These are phyloP conservation scores for Conringia planisiliqua DNA, from an alignment of 345 rosid species.

Conservation along the genomic window DNA sequence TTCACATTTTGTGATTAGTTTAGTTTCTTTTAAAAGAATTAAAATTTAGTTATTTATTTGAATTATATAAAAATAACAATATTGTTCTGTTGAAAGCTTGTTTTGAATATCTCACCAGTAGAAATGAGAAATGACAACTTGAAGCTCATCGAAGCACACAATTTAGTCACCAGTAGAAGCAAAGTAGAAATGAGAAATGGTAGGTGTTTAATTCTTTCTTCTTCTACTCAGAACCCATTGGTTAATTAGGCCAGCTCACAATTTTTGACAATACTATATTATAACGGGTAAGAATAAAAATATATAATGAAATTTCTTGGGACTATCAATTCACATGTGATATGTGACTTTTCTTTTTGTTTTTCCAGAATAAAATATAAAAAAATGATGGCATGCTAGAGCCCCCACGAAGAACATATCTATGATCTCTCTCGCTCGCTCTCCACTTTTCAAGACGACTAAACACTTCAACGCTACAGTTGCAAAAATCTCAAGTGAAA, in stretches of 20 bases:
- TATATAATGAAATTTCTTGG: background rate
- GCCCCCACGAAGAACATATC: background rate
- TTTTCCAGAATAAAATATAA: background rate
- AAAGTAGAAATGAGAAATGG: no score
- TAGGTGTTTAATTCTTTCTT: no score
- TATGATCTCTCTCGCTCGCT: background rate
- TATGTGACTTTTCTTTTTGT: background rate
- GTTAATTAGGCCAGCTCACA: background rate
- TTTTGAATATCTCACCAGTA: no score
- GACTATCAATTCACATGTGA: background rate
- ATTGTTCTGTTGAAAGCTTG: no score
- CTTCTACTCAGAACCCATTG: background rate
- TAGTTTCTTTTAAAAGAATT: no score
- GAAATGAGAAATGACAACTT: no score
- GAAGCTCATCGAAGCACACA: no score
- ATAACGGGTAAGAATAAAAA: background rate
- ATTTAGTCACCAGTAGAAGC: no score
- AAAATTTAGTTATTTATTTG: no score
- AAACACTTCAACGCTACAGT: background rate
- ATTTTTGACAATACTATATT: background rate
- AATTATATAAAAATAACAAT: no score
- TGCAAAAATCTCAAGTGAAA: background rate
- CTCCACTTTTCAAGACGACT: background rate
- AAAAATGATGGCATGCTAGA: background rate
- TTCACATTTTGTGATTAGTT: no score